Evolutionary conservation across 371 early-diverging fungal genomes (phyloP), one percentile per base, ranked within the genome.

Genomic region (Rhizomucor miehei): DNA sequence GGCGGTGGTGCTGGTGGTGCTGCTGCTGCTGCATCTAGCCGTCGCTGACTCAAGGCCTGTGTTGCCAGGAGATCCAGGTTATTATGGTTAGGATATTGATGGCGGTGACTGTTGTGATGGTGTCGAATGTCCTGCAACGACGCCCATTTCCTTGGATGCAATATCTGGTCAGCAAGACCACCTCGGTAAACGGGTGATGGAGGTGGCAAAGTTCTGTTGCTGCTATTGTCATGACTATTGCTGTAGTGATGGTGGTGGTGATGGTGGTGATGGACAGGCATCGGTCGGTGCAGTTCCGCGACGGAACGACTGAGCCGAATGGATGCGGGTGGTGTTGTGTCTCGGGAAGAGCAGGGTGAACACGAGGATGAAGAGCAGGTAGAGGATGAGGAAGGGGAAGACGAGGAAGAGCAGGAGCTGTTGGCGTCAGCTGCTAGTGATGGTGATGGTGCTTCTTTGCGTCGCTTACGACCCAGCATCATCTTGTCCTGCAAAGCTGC

Each of bases 21-120:
- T 66, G 59, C 4, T 52, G 66, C 50, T 59, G 62, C 47, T 67
- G 66, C n/a, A 71, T 29, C 29, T 29, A 8, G 8, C 8, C 29
- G 29, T 29, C 29, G 29, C 29, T 29, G 29, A 8, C 29, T 29
- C 29, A 29, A 29, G 8, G 29, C 75, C 48, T 75, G 72, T 10
- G 69, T 71, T 13, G 75, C 75, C 48, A 75, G 49, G 17, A 75
- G 51, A 47, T 69, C 59, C 3, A 75, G 38, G 44, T 75, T 75
- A 51, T 60, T 52, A 21, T 56, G 37, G 10, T 35, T 48, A 8
- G 45, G 17, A 17, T 40, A 48, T 35, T 48, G 25, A 19, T 34
- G 14, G 36, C 41, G 14, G 39, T 37, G 21, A 12, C 29, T 55
- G n/a, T 25, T 45, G 39, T 16, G 38, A 37, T 34, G 24, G 44